These are phyloP conservation scores for Sporormia fimetaria DNA, from an alignment of 495 filamentous ascomycete genomes.

Conservation along the genomic window DNA sequence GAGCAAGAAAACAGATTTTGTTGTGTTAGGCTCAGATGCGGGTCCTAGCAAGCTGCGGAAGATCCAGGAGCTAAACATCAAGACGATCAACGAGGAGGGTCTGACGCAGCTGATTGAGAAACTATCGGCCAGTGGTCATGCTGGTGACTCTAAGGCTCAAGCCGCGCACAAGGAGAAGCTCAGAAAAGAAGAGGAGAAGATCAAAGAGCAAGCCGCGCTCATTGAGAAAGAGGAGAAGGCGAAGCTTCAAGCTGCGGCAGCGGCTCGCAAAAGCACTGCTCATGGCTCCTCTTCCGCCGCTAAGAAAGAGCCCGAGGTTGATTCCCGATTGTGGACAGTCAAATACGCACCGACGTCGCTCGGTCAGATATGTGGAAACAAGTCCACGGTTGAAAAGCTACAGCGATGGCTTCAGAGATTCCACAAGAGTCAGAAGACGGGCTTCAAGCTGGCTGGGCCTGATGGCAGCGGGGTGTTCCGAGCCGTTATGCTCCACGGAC, in stretches of 20 bases:
- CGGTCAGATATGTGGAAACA: conserved; percentile 92
- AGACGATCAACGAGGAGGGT: conserved; percentile 88
- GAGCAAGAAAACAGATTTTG: conserved; percentile 84
- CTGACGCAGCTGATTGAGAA: conserved; percentile 76
- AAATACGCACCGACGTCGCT: conserved; percentile 84
- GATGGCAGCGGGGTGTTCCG: conserved; percentile 71
- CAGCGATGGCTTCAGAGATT: conserved; percentile 79
- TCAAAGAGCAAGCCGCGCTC: conserved; percentile 62
- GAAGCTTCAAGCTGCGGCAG: conserved; percentile 2
- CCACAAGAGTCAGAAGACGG: conserved; percentile 55
- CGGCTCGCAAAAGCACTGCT: conserved; percentile 37
- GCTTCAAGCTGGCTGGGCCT: conserved; percentile 67
- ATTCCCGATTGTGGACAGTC: conserved; percentile 78
- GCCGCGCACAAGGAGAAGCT: conserved; percentile 71
- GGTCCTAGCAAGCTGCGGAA: conserved; percentile 89
- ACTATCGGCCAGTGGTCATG: conserved; percentile 75
- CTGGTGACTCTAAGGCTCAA: conserved; percentile 61
- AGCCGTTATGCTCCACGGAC: conserved; percentile 84
- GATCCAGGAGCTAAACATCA: conserved; percentile 63
- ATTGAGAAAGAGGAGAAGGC: conserved; percentile 54
- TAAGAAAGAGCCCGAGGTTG: conserved; percentile 29
- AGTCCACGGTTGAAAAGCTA: conserved; percentile 75
- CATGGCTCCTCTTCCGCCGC: conserved; percentile 24
- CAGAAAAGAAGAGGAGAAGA: conserved; percentile 60
- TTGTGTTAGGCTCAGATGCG: conserved; percentile 82